These are phyloP conservation scores for Termitomyces sp. DNA, from an alignment of 768 basidiomycete species.

Conservation along the genomic window DNA sequence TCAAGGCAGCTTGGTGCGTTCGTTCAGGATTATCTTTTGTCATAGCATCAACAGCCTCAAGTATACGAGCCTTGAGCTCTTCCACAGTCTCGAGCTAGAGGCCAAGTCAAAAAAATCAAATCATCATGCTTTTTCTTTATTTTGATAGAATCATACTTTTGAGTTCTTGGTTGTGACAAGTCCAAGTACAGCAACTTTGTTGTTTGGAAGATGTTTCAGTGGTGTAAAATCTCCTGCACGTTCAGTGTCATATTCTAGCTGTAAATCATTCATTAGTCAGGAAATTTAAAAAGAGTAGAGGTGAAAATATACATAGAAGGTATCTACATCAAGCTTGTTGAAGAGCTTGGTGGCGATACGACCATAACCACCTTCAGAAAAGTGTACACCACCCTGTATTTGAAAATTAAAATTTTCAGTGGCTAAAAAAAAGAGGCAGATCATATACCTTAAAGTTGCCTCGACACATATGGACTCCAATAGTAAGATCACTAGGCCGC, in stretches of 20 bases:
- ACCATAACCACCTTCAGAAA: constrained; percentile 56
- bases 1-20: constrained; percentile 43
- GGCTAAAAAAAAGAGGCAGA: constrained; percentile 3
- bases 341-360: constrained; percentile 53
- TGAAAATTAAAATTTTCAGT: constrained; percentile 7
- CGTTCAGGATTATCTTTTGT: constrained; percentile 37
- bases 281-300: constrained; percentile 5
- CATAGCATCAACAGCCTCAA: constrained; percentile 49
- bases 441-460: constrained; percentile 43
- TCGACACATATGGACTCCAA: constrained; percentile 59
- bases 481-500: constrained; percentile 48
- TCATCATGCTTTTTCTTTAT: neutral
- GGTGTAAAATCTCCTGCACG: constrained; percentile 57
- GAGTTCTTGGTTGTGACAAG: constrained; percentile 44
- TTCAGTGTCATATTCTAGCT: constrained; percentile 65
- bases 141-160: constrained; percentile 25
- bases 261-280: constrained; percentile 13
- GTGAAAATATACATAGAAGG: constrained; percentile 33
- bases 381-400: constrained; percentile 40
- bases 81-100: constrained; percentile 45
- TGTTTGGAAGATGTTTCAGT: constrained; percentile 45
- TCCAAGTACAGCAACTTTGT: constrained; percentile 43
- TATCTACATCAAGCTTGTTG: constrained; percentile 54
- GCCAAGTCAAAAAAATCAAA: neutral
- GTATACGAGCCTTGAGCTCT: constrained; percentile 43